Evolutionary conservation across 345 rosid genomes (phyloP).

Genomic region (Boechera divaricarpa): DNA sequence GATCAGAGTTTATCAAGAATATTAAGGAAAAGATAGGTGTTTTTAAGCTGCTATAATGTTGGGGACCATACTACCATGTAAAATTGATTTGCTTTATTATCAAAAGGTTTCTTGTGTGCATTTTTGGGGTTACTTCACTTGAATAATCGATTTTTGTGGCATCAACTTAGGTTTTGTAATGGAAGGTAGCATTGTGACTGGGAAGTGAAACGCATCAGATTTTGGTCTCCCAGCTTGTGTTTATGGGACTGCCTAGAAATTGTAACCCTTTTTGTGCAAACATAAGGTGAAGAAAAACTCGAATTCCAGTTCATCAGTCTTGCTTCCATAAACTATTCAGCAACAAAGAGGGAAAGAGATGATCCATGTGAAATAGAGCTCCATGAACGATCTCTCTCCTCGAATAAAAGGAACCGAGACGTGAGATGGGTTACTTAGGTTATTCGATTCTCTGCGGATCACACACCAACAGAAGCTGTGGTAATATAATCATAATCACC

Average conservation of each 20-base stretch:
- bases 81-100: not conserved
- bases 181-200: not conserved
- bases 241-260: not conserved
- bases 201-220: not conserved
- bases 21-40: not conserved
- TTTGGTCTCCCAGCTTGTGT: not conserved
- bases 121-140: not conserved
- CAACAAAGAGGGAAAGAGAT: not conserved
- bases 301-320: not conserved
- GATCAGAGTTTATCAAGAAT: no score
- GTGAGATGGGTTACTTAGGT: constrained; percentile 23
- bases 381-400: not conserved
- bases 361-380: not conserved
- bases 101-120: not conserved
- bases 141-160: not conserved
- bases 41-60: not conserved
- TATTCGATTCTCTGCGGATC: constrained; percentile 26
- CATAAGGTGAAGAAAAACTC: not conserved
- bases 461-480: constrained; percentile 27
- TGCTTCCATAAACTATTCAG: not conserved
- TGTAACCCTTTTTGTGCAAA: not conserved
- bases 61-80: no score
- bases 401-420: no score
- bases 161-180: not conserved
- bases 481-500: not conserved